Percentiles rank a stretch among this genome's conserved stretches.
These are phyloP conservation scores for Podila verticillata DNA, from an alignment of 192 early-diverging fungal species.

Conservation along the genomic window DNA sequence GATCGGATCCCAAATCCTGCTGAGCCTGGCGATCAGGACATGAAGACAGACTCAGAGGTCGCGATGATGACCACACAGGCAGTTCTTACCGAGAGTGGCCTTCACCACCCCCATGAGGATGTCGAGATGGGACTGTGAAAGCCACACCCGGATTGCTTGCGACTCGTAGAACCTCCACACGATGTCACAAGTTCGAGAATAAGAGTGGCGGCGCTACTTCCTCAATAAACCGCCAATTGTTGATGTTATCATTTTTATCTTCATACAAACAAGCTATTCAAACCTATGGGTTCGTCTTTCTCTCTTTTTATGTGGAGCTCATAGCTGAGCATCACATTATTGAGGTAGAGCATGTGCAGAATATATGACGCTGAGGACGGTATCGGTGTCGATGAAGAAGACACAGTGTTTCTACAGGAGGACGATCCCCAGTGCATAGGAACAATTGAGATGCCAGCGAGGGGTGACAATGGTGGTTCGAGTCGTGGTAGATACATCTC, in stretches of 20 bases:
- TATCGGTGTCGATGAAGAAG: constrained; percentile 2
- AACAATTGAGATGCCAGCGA: constrained; percentile 25
- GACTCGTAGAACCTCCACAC: too few relatives aligned
- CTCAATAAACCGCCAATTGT: too few relatives aligned
- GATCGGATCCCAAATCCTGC: background rate
- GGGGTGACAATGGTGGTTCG: constrained; percentile 16
- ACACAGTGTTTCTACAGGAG: background rate
- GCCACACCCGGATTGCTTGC: too few relatives aligned
- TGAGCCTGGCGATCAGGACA: too few relatives aligned
- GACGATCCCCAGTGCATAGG: background rate
- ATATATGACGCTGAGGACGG: constrained; percentile 16
- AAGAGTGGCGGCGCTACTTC: too few relatives aligned
- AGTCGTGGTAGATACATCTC: constrained; percentile 44
- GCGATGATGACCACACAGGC: too few relatives aligned
- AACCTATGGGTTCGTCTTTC: constrained; percentile 26
- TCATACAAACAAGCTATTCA: constrained; percentile 39
- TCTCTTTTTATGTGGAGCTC: constrained; percentile 38
- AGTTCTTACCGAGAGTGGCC: too few relatives aligned
- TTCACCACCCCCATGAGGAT: too few relatives aligned
- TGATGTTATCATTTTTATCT: too few relatives aligned
- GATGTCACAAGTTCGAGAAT: too few relatives aligned
- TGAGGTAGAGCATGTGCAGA: constrained; percentile 32
- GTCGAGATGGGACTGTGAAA: too few relatives aligned
- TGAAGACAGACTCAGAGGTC: too few relatives aligned
- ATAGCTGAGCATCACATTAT: constrained; percentile 31